Percentiles rank a stretch among this genome's conserved stretches.
Conservation (phyloP, 495 filamentous ascomycete species). For the Aspergillus sclerotioniger region DNA sequence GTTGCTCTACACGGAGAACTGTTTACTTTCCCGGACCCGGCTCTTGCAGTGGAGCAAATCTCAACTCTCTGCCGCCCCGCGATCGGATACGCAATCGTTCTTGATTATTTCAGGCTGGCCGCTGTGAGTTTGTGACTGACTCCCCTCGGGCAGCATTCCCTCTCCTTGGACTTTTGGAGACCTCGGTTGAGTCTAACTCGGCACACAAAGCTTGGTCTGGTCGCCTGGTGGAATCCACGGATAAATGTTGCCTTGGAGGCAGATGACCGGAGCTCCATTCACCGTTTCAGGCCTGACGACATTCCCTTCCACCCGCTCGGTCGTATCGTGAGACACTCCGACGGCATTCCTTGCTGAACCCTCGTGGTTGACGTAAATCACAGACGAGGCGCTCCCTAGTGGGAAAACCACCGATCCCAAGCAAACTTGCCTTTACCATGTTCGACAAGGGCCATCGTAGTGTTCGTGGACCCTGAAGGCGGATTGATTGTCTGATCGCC, state of each 20-base stretch:
- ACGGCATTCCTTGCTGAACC: background rate
- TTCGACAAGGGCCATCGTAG: background rate
- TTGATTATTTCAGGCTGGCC: background rate
- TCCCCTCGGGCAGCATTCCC: background rate
- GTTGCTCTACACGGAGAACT: conserved; percentile 22
- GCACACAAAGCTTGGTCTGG: background rate
- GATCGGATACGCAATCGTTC: background rate
- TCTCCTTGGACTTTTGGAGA: background rate
- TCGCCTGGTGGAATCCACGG: background rate
- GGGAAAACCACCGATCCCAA: conserved; percentile 1
- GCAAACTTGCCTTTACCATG: background rate
- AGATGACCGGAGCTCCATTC: background rate
- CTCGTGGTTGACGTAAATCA: background rate
- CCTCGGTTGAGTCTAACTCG: background rate
- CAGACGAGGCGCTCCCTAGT: background rate
- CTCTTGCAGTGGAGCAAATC: conserved; percentile 16
- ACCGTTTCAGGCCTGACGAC: background rate
- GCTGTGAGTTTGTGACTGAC: background rate
- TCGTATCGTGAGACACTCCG: no score
- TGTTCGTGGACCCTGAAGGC: background rate
- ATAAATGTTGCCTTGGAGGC: background rate
- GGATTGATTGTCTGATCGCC: background rate
- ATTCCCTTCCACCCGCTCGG: background rate
- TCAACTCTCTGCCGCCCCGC: background rate
- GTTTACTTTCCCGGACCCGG: conserved; percentile 18